A percentile compares a stretch with the other conserved stretches of the same genome.
These are phyloP conservation scores for Dovyalis caffra DNA, from an alignment of 345 rosid genomes.

Conservation along the genomic window DNA sequence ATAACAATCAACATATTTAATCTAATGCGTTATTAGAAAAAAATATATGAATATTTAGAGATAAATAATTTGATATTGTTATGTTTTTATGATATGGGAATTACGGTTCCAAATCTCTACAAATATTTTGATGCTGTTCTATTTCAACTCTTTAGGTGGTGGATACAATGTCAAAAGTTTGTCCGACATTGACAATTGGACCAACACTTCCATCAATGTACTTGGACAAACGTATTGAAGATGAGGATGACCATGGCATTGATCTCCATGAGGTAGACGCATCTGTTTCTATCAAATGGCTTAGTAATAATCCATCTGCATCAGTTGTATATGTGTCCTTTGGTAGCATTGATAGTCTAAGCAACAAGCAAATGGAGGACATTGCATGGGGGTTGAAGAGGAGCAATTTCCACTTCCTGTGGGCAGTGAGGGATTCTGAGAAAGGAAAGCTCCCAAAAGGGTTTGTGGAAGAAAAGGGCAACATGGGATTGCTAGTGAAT, in stretches of 20 bases:
- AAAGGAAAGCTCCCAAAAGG: constrained; percentile 41
- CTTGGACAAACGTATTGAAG: constrained; percentile 45
- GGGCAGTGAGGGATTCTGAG: constrained; percentile 55
- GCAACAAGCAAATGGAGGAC: constrained; percentile 50
- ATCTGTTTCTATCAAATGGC: constrained; percentile 39
- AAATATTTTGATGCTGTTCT: background rate
- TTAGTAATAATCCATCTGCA: constrained; percentile 36
- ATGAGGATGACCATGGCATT: constrained; percentile 48
- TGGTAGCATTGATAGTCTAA: constrained; percentile 55
- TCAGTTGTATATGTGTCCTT: constrained; percentile 68
- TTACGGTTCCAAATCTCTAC: too few species aligned
- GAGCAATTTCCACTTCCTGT: constrained; percentile 40
- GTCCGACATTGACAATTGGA: constrained; percentile 48
- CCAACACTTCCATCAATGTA: constrained; percentile 67
- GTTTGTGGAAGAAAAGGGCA: constrained; percentile 15
- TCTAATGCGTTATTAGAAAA: too few species aligned
- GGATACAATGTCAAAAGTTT: constrained; percentile 41
- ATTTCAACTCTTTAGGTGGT: constrained; percentile 29
- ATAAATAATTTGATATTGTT: too few species aligned
- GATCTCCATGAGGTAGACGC: constrained; percentile 40
- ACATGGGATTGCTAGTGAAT: constrained; percentile 1
- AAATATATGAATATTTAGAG: too few species aligned
- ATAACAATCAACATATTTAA: too few species aligned
- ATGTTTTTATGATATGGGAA: too few species aligned
- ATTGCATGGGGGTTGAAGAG: constrained; percentile 39